Evolutionary conservation across 2,329 filamentous ascomycete species (phyloP), one percentile per base, ranked within the genome.

Genomic region (Arthroderma sp.): DNA sequence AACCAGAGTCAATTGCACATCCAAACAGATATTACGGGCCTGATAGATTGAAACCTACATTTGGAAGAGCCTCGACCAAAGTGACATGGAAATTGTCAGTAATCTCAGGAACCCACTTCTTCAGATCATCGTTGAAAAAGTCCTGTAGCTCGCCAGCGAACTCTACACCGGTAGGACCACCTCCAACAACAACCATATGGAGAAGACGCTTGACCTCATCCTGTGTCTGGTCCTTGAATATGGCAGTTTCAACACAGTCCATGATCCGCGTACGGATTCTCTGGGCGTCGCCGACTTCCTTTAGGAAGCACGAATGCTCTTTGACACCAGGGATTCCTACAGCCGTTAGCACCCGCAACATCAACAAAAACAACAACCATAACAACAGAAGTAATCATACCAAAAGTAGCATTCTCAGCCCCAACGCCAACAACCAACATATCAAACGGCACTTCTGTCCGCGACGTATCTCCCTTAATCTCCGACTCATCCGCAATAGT

Each of bases 181-280:
- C 89, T 56, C 89, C 83, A 43, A 87, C 84, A 38, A 88, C 89
- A 45, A 98, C 91, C 88, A 96, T 96, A 75, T 96, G 89, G 64
- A 98, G 76, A 57, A 98, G 79, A 55, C 91, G 86, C 71, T 93
- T 82, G 61, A 94, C 73, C 69, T 98, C 93, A 54, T 91, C 86
- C 10, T 77, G 71, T 33, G 77, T 74, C 71, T 98, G 91, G 61
- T 87, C 89, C 77, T 96, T 96, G 82, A 98, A 95, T 50, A 86
- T 89, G 43, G 91, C 91, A 32, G 89, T 95, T 72, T 98, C 91
- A 56, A 94, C 88, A 65, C 91, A 98, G 71, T 98, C 91, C 91
- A 98, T 98, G 68, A 98, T 95, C 68, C 86, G 87, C 75, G 89
- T 95, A 61, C 91, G 86, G 63, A 98, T 98, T 60, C 79, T 78